Evolutionary conservation across 257 asterid species (phyloP).

Genomic region (Solanum etuberosum): DNA sequence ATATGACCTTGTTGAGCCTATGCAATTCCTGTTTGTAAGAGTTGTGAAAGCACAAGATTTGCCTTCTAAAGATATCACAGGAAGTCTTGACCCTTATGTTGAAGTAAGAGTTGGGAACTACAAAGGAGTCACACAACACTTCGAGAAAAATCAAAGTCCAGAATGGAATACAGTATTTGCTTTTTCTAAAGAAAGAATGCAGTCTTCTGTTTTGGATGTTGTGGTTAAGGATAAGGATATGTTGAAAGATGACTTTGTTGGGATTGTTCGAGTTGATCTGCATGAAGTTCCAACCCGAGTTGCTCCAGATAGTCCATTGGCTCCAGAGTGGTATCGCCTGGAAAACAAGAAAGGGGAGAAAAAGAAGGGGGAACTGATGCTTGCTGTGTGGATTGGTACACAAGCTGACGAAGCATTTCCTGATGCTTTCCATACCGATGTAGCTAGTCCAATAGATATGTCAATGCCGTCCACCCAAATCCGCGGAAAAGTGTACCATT

Average conservation of each 20-base stretch:
- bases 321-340: constrained; percentile 86
- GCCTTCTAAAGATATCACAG: constrained; percentile 56
- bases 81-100: constrained; percentile 81
- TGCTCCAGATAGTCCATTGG: constrained; percentile 95
- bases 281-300: constrained; percentile 73
- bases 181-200: constrained; percentile 63
- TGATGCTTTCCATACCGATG: constrained; percentile 91
- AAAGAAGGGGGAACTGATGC: constrained; percentile 65
- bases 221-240: constrained; percentile 62
- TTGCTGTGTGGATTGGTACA: constrained; percentile 92
- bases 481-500: constrained; percentile 81
- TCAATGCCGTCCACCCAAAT: constrained; percentile 35
- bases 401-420: constrained; percentile 98
- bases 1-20: constrained; percentile 87
- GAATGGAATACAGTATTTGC: constrained; percentile 87
- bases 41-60: constrained; percentile 77
- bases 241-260: constrained; percentile 72
- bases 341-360: constrained; percentile 66
- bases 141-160: constrained; percentile 59
- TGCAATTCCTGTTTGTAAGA: constrained; percentile 83
- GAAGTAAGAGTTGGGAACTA: constrained; percentile 89
- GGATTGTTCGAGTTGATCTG: constrained; percentile 49
- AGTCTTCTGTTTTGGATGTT: constrained; percentile 61
- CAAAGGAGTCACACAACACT: constrained; percentile 69
- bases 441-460: constrained; percentile 33